phyloP scores from a whole-genome alignment of 495 filamentous ascomycete genomes.

The Annulohypoxylon bovei region DNA sequence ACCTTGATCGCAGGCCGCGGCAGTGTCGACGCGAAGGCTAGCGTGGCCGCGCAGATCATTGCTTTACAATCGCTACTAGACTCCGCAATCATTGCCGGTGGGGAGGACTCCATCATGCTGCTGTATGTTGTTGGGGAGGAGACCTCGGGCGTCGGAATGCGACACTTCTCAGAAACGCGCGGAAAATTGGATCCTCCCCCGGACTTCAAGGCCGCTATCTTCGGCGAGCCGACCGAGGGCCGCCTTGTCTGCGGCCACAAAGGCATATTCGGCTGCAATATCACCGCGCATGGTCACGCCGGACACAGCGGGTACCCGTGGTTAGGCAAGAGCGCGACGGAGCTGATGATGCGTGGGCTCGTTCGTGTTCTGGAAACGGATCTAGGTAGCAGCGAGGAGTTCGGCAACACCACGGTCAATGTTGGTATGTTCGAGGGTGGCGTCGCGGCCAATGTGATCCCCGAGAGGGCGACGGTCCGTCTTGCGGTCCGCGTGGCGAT shows the following conservation, averaged over 20 bases:
- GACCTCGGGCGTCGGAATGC: constrained; percentile 85
- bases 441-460: constrained; percentile 89
- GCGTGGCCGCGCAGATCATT: constrained; percentile 80
- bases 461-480: constrained; percentile 71
- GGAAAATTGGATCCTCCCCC: constrained; percentile 57
- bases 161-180: constrained; percentile 62
- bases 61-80: constrained; percentile 71
- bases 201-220: constrained; percentile 70
- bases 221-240: constrained; percentile 90
- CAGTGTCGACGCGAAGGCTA: constrained; percentile 88
- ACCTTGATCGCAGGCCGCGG: constrained; percentile 73
- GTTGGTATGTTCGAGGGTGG: constrained; percentile 81
- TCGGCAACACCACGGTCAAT: constrained; percentile 88
- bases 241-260: constrained; percentile 92
- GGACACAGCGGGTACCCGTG: constrained; percentile 91
- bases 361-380: constrained; percentile 68
- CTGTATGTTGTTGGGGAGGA: constrained; percentile 95
- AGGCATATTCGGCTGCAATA: constrained; percentile 71
- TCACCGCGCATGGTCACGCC: constrained; percentile 77
- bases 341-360: constrained; percentile 75
- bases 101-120: constrained; percentile 66
- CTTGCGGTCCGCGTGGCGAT: constrained; percentile 79
- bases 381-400: constrained; percentile 76
- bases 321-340: constrained; percentile 82
- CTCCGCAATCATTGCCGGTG: constrained; percentile 50